Base-by-base conservation (phyloP, 345 rosid genomes). In the Pugionium cornutum region DNA sequence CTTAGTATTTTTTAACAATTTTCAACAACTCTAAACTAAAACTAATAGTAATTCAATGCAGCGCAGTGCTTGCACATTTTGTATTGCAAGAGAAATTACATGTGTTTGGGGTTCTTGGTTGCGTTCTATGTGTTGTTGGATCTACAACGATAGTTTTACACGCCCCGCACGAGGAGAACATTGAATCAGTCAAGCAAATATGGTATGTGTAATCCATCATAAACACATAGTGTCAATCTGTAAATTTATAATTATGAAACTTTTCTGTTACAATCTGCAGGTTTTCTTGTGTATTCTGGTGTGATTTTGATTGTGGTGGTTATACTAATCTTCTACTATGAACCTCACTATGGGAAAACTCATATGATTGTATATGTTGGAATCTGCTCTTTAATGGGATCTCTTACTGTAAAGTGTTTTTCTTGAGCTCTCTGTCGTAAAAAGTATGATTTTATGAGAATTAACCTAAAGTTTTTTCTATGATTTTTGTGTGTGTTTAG, bases 21-120 rank as follows among this genome's bases (percentile, higher is more conserved):
- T 18, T 18, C 18, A 0, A 18, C 18, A 0, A 18, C 18, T 18
- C 18, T 18, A 18, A 18, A 18, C 18, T 18, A 18, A 18, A 18
- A 18, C 18, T 18, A 18, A 18, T 18, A 18, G 18, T 18, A 18
- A 18, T 18, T 18, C 18, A 18, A 55, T 83, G 82, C 96, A 92
- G 97, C 78, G 91, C 96, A 81, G 96, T 89, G 73, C 83, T 89
- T 34, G 98, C 96, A 33, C 97, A 92, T 78, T 92, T 87, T 54
- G 86, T 92, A 62, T 69, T 92, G 75, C 44, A 76, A 61, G 97
- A 92, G 76, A 92, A 78, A 67, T 69, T 92, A 53, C 98, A 92
- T 65, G 69, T 83, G 9, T 87, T 92, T 52, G 98, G 96, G 1
- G 76, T 89, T 8, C 87, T 92, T 34, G 98, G 96, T 40, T 92